A percentile compares a stretch with the other conserved stretches of the same genome.
Evolutionary conservation across 768 basidiomycete genomes (phyloP).

Genomic region (Hygrophoropsis aurantiaca): DNA sequence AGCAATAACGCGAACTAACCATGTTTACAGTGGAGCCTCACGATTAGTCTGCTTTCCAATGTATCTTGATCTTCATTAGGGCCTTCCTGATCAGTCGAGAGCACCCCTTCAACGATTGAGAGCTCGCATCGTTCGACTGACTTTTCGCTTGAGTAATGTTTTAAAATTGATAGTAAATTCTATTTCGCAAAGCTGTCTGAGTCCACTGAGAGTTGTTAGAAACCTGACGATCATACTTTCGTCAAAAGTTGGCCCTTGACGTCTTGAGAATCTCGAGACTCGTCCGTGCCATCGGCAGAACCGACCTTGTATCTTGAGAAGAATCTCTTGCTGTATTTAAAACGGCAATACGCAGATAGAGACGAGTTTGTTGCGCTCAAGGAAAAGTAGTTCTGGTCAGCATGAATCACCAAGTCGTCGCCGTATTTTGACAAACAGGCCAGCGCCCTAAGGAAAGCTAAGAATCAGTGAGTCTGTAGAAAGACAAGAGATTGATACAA

Average conservation of each 20-base stretch:
- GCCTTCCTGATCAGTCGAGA: constrained; percentile 20
- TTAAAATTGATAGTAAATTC: constrained; percentile 74
- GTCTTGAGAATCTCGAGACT: constrained; percentile 33
- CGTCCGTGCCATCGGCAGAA: constrained; percentile 11
- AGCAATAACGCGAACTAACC: constrained; percentile 42
- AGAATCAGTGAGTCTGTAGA: constrained; percentile 22
- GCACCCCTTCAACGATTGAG: constrained; percentile 57
- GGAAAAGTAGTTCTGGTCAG: constrained; percentile 56
- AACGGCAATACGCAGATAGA: constrained; percentile 78
- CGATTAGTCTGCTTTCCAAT: constrained; percentile 68
- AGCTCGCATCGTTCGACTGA: constrained; percentile 76
- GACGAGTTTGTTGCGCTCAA: constrained; percentile 79
- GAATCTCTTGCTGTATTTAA: constrained; percentile 66
- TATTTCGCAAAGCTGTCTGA: constrained; percentile 18
- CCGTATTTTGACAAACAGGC: constrained; percentile 80
- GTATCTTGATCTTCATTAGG: constrained; percentile 46
- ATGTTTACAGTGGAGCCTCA: constrained; percentile 81
- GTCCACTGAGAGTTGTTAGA: neutral
- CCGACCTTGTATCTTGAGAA: constrained; percentile 66
- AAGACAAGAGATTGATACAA: constrained; percentile 6
- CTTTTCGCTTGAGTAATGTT: constrained; percentile 73
- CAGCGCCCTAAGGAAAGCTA: constrained; percentile 75
- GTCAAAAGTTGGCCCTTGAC: constrained; percentile 68
- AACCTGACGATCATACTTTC: constrained; percentile 46
- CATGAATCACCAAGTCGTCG: constrained; percentile 74